Evolutionary conservation across 176 grass and related monocot species (phyloP), one percentile per base, ranked within the genome.

Genomic region (Cenchrus americanus): DNA sequence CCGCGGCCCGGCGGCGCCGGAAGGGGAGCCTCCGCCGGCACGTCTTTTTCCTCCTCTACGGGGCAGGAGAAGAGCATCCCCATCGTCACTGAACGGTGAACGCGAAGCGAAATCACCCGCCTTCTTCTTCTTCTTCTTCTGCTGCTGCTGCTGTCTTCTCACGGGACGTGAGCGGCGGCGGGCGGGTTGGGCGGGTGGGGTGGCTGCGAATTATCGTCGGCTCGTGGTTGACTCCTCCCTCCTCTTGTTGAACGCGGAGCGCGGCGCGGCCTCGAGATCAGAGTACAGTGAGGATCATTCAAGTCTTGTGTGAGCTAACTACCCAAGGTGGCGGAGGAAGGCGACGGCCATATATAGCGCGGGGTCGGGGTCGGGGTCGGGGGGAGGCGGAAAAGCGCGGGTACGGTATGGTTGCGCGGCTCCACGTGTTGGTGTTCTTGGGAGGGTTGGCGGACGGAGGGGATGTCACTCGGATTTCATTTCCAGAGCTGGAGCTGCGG

Each of bases 41-140:
- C 7, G 55, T 82, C 80, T 0, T n/a, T n/a, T n/a, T 74, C 80
- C 2, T 87, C 89, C 0, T 87, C 89, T 62, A 70, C 89, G 0
- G 84, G 89, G 21, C 89, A 83, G 15, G 85, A 90, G 89, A 90
- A 90, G 66, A 90, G 30, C 61, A 18, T 37, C 22, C 89, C 89
- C 89, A 90, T 90, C 27, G 27, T 30, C 62, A 4, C 50, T 50
- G 55, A 23, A 61, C 27, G 27, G 42, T n/a, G n/a, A n/a, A n/a
- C 5, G 8, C 8, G 34, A 37, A 37, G 26, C 24, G 41, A 43
- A 42, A 43, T 17, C 75, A 34, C 80, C 12, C 17, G 21, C 3
- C 34, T 64, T 48, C 0, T 19, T 22, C 55, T 14, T 14, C 27
- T 66, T 66, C 49, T 21, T 48, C 0, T 64, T 48, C 0, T 19